Evolutionary conservation across 139 green algal genomes (phyloP).

Genomic region (Limnomonas spitsbergensis): DNA sequence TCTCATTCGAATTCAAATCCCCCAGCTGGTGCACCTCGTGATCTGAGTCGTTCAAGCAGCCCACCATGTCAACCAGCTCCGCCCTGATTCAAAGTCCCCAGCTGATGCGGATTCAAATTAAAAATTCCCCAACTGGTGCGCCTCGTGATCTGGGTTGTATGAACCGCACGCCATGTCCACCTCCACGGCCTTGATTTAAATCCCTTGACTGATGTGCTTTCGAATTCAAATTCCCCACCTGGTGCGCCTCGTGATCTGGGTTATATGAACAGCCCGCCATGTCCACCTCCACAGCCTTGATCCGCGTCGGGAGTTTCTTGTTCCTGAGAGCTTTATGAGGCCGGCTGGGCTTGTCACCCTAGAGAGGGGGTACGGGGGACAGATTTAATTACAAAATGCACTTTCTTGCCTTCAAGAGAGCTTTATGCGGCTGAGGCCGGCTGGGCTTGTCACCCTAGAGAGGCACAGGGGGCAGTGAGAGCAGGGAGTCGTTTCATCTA

Average conservation of each 20-base stretch:
- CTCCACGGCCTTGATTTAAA: constrained; percentile 52
- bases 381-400: no score
- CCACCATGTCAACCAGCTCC: neutral
- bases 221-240: constrained; percentile 39
- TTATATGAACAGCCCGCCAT: constrained; percentile 83
- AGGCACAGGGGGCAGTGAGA: no score
- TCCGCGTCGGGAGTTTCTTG: neutral
- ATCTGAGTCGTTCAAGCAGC: neutral
- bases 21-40: neutral
- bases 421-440: no score
- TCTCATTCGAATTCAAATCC: no score
- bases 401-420: no score
- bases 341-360: no score
- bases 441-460: no score
- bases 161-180: constrained; percentile 63
- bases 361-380: no score
- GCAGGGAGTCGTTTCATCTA: no score
- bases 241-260: constrained; percentile 53
- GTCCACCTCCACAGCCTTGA: constrained; percentile 66
- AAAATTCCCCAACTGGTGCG: neutral
- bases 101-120: no score
- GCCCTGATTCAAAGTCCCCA: no score
- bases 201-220: neutral
- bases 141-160: neutral
- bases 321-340: neutral